phyloP scores from a whole-genome alignment of 73 alveolate genomes.

The Paramecium octaurelia region DNA sequence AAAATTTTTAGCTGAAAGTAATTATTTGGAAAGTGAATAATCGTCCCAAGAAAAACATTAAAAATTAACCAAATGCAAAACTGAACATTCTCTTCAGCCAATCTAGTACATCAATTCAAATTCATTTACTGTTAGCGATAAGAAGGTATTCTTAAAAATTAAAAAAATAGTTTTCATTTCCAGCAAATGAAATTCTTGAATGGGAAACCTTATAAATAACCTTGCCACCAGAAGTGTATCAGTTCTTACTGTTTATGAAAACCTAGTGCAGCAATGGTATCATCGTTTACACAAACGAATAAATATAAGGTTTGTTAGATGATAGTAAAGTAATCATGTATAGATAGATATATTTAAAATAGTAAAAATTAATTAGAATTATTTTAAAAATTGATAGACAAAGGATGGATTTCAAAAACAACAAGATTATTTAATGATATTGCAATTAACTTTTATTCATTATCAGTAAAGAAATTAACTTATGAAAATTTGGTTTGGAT shows the following conservation, averaged over 20 bases:
- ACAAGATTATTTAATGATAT: conserved; percentile 2
- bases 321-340: conserved; percentile 15
- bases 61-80: conserved; percentile 35
- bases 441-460: neutral
- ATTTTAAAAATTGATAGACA: conserved; percentile 1
- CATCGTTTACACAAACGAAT: neutral
- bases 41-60: neutral
- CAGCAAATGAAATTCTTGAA: neutral
- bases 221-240: neutral
- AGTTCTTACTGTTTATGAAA: neutral
- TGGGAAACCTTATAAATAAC: conserved; percentile 40
- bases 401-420: conserved; percentile 42
- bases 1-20: conserved; percentile 12
- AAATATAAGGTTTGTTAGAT: neutral
- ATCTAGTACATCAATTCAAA: neutral
- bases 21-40: conserved; percentile 47
- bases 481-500: conserved; percentile 78
- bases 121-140: conserved; percentile 12
- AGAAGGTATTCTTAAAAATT: neutral
- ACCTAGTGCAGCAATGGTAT: neutral
- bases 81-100: conserved; percentile 33
- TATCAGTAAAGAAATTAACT: conserved; percentile 52
- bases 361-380: conserved; percentile 11
- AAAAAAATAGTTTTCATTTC: conserved; percentile 4
- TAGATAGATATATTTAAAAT: neutral